Conservation (phyloP, 768 basidiomycete species). For the Rhodotorula paludigena region DNA sequence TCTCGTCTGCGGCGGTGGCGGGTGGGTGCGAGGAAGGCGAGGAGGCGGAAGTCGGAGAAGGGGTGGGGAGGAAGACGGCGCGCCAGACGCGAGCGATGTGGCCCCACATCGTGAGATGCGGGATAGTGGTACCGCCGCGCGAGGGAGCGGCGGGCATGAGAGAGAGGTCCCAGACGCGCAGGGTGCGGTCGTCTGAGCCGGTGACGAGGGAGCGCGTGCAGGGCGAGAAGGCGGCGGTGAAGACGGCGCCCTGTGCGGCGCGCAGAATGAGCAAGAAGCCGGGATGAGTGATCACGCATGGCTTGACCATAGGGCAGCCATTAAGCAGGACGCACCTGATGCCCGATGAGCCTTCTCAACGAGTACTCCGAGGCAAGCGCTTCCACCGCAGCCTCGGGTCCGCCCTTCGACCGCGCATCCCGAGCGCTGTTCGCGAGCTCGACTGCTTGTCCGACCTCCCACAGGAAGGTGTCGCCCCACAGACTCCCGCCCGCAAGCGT, state of each 20-base stretch:
- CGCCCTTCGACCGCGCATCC: background rate
- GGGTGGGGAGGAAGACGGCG: constrained; percentile 9
- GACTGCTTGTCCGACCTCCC: constrained; percentile 4
- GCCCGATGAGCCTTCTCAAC: constrained; percentile 12
- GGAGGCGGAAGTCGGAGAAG: background rate
- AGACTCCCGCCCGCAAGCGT: constrained; percentile 18
- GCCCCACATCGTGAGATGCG: constrained; percentile 13
- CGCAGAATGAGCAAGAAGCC: too few relatives aligned
- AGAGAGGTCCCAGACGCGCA: constrained; percentile 16
- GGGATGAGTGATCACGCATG: background rate
- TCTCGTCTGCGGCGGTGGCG: background rate
- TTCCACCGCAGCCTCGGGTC: too few relatives aligned
- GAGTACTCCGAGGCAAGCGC: background rate
- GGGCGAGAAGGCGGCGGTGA: constrained; percentile 19
- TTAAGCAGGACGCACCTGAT: constrained; percentile 14
- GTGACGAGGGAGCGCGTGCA: constrained; percentile 4
- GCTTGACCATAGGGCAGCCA: too few relatives aligned
- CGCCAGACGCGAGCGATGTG: constrained; percentile 26
- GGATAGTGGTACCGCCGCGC: accelerated
- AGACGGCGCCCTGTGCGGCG: constrained; percentile 16
- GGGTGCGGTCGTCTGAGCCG: constrained; percentile 21
- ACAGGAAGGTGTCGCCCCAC: constrained; percentile 19
- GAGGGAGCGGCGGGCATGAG: background rate
- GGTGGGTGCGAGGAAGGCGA: background rate
- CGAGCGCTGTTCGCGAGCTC: background rate